Evolutionary conservation across 768 basidiomycete species (phyloP).

Genomic region (Pilatotrama ljubarskyi): DNA sequence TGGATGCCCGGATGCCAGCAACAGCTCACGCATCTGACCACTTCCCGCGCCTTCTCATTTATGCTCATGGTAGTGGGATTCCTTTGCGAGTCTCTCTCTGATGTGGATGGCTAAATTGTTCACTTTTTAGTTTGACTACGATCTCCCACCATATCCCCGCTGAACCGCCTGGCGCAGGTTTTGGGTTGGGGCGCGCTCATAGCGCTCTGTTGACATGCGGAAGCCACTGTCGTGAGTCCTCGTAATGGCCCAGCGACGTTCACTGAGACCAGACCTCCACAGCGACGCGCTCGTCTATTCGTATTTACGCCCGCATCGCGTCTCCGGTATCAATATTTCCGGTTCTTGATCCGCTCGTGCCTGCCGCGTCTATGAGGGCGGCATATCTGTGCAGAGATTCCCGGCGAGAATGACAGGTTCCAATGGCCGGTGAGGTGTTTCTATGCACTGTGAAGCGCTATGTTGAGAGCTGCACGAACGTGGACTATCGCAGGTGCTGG

Average conservation of each 20-base stretch:
- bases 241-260: background rate
- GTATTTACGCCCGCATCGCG: background rate
- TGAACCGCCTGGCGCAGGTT: background rate
- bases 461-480: background rate
- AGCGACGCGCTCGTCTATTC: background rate
- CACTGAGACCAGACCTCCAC: background rate
- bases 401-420: background rate
- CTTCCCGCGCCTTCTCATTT: background rate
- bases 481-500: background rate
- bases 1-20: no score
- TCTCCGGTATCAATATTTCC: background rate
- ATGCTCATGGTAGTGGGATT: background rate
- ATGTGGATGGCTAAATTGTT: background rate
- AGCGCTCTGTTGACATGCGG: background rate
- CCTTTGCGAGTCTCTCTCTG: background rate
- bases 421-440: background rate
- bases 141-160: background rate
- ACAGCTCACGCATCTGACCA: no score
- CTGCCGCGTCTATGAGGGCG: background rate
- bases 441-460: background rate
- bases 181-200: background rate
- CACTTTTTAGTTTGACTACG: background rate
- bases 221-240: background rate
- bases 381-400: background rate
- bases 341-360: conserved; percentile 1